Base-by-base conservation (phyloP, 2,329 filamentous ascomycete genomes). In the Penicillium italicum region DNA sequence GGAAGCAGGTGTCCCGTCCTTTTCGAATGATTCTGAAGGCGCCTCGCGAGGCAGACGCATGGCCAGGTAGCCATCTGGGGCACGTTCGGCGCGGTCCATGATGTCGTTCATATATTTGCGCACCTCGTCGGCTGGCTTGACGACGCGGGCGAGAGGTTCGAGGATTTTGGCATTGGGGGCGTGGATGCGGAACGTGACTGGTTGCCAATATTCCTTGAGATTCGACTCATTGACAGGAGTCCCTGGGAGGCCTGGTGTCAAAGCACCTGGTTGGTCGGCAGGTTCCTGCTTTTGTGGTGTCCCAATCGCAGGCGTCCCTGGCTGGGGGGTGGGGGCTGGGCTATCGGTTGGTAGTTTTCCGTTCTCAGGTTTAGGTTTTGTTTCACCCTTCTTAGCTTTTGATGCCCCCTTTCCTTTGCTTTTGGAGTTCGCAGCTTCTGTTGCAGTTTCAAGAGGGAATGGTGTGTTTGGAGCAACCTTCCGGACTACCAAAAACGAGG, bases 151-250 rank as follows among this genome's bases (percentile, higher is more conserved):
- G 10, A 87, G 72, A 4, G 81, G 79, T 53, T 83, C 80, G 14
- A 85, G 74, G 14, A 81, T 74, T 36, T 79, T 76, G 18, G 80
- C 75, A 50, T 81, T 77, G 26, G 76, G 71, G 46, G 80, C 79
- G 36, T 79, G 76, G 40, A 87, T 76, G 38, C 82, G 79, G 57
- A 85, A 80, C 1, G 84, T 87, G 47, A 80, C 71, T 14, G 78
- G 78, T 62, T 80, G 77, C 65, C 78, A 80, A 62, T 78, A 80
- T 59, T 78, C 77, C 58, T 75, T 76, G 4, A 74, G 53, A 12
- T 65, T 72, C 60, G 44, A 65, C 55, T 42, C 62, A 18, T 55
- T 65, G 33, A 12, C 42, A n/a, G 58, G 36, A 6, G 46, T 64
- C 43, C 16, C 47, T n/a, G 63, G 42, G 1, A 47, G 12, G 7